phyloP scores from a whole-genome alignment of 2,329 filamentous ascomycete species.

The Colletotrichum liaoningense region DNA sequence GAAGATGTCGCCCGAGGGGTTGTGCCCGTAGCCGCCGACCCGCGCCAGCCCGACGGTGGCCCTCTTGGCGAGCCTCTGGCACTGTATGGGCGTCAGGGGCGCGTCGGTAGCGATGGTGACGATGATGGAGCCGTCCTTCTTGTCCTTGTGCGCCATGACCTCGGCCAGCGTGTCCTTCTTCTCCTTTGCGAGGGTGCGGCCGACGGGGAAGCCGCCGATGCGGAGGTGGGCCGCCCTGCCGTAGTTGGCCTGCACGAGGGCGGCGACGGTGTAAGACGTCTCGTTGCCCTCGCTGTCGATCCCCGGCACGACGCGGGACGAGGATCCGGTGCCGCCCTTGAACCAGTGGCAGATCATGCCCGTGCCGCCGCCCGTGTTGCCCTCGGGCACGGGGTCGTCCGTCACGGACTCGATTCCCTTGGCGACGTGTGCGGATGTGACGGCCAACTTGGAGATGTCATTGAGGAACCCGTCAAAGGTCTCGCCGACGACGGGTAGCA shows the following conservation, averaged over 20 bases:
- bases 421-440: constrained; percentile 65
- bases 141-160: constrained; percentile 51
- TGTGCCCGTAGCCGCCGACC: constrained; percentile 71
- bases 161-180: constrained; percentile 43
- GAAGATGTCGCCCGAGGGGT: constrained; percentile 75
- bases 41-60: constrained; percentile 70
- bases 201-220: constrained; percentile 71
- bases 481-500: constrained; percentile 70
- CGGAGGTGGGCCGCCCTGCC: constrained; percentile 66
- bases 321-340: constrained; percentile 75
- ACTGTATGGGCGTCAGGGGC: constrained; percentile 67
- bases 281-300: constrained; percentile 45
- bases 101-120: constrained; percentile 70
- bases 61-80: constrained; percentile 68
- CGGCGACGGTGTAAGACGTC: constrained; percentile 68
- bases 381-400: constrained; percentile 66
- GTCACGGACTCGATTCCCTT: constrained; percentile 63
- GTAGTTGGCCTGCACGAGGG: constrained; percentile 75
- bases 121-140: constrained; percentile 72
- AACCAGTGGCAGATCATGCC: constrained; percentile 75
- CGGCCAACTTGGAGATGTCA: constrained; percentile 65
- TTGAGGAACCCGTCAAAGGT: constrained; percentile 73
- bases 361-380: constrained; percentile 74
- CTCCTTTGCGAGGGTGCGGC: constrained; percentile 63
- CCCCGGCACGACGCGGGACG: constrained; percentile 66